Percentiles rank a stretch among this genome's conserved stretches.
phyloP scores from a whole-genome alignment of 2,329 filamentous ascomycete genomes.

The Falciphora oryzae region DNA sequence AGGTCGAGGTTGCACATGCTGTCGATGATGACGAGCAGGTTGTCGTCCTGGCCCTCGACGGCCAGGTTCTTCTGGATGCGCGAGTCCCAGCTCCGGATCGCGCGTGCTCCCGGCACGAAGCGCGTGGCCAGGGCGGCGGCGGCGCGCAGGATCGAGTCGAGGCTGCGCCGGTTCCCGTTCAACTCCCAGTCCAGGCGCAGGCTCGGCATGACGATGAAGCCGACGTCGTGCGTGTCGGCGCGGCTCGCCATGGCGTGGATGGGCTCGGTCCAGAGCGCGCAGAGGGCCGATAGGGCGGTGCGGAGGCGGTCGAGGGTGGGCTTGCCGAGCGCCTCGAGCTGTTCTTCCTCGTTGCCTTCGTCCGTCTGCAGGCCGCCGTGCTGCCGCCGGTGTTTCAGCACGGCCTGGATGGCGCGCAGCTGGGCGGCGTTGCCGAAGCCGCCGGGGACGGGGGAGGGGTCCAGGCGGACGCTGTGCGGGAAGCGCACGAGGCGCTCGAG shows the following conservation, averaged over 20 bases:
- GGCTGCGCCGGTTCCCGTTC: constrained; percentile 29
- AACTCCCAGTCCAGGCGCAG: constrained; percentile 43
- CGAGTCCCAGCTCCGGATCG: constrained; percentile 44
- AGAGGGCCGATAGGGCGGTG: constrained; percentile 20
- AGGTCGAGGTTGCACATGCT: constrained; percentile 35
- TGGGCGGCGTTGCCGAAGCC: not conserved
- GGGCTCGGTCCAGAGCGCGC: constrained; percentile 28
- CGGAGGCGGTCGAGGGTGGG: not conserved
- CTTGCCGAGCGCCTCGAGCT: not conserved
- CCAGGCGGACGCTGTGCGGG: constrained; percentile 19
- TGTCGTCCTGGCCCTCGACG: constrained; percentile 24
- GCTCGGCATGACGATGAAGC: constrained; percentile 46
- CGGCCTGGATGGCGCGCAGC: not conserved
- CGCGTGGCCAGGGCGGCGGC: constrained; percentile 37
- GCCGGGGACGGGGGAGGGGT: not conserved
- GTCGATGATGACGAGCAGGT: constrained; percentile 38
- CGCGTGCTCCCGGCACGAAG: constrained; percentile 35
- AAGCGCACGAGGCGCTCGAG: constrained; percentile 28
- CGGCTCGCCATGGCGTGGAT: constrained; percentile 30
- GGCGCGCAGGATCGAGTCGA: constrained; percentile 36
- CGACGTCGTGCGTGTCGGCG: constrained; percentile 48
- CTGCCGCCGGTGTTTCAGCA: not conserved
- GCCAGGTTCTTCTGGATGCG: constrained; percentile 24
- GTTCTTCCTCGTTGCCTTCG: not conserved
- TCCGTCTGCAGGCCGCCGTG: not conserved